Conservation (phyloP, 2,329 filamentous ascomycete genomes). For the Plectosphaerella plurivora region DNA sequence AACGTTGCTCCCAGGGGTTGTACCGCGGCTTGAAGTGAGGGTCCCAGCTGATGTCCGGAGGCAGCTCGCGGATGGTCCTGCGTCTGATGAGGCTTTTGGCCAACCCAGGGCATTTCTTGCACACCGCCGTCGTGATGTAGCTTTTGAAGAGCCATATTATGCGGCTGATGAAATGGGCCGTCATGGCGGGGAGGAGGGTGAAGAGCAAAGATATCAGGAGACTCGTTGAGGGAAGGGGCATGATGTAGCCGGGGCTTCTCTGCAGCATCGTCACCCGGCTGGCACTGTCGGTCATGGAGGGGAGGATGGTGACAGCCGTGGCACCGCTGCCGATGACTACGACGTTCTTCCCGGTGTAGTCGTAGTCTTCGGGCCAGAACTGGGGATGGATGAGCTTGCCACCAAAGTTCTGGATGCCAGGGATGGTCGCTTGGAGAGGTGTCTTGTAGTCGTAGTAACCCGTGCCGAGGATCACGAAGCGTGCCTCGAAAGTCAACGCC, state of each 20-base stretch:
- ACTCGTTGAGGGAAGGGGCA: constrained; percentile 43
- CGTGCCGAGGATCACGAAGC: constrained; percentile 50
- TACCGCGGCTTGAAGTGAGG: constrained; percentile 52
- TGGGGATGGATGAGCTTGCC: constrained; percentile 60
- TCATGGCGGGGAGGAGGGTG: constrained; percentile 32
- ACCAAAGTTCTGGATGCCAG: constrained; percentile 30
- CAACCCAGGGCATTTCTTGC: constrained; percentile 34
- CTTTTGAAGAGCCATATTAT: constrained; percentile 41
- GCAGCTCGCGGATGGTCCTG: constrained; percentile 39
- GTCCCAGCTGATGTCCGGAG: constrained; percentile 39
- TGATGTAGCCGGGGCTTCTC: constrained; percentile 59
- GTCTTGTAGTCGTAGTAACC: constrained; percentile 65
- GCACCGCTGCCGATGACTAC: constrained; percentile 65
- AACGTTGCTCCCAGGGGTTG: constrained; percentile 62
- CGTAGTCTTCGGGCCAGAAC: constrained; percentile 65
- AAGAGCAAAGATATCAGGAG: constrained; percentile 28
- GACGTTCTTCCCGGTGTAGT: constrained; percentile 60
- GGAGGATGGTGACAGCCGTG: constrained; percentile 62
- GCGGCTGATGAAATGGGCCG: constrained; percentile 30
- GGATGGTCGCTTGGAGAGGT: constrained; percentile 48
- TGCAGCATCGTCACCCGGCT: constrained; percentile 65
- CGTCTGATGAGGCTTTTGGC: constrained; percentile 38
- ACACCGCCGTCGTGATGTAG: constrained; percentile 33
- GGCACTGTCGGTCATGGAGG: constrained; percentile 53
- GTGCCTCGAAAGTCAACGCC: constrained; percentile 30